Evolutionary conservation across 352 stramenopile genomes (phyloP), one percentile per base, ranked within the genome.

Genomic region (Globisporangium viniferum): DNA sequence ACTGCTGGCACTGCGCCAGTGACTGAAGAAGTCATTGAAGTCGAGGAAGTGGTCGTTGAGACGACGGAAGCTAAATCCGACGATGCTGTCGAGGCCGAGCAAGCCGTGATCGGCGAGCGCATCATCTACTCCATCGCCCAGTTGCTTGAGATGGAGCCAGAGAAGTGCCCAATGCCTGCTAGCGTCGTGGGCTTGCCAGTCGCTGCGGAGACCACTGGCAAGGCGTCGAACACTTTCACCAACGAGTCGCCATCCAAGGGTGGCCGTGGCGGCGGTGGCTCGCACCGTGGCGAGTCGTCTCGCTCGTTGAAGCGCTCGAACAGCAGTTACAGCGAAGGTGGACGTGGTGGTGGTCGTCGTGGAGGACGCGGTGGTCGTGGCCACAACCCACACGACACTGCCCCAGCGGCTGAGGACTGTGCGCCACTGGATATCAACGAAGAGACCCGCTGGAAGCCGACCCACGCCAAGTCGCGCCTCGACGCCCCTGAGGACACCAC

Each of bases 401-500:
- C 80, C 0, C 84, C 84, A 31, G 64, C 82, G 36, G 69, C 90
- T 9, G 77, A 89, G 59, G 81, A 92, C 54, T 88, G 84, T 31
- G 76, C 69, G n/a, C 86, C 86, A 27, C 70, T 94, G 6, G 73
- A 81, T 18, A 91, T 91, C 65, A 94, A 94, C 66, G 86, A 94
- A 60, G 84, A 89, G 73, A 94, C 86, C 7, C 86, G 86, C 1
- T 94, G 86, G 86, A 94, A 94, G 68, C 86, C 86, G n/a, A 74
- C 79, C 22, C 79, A 89, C 58, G 66, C 77, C 35, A 91, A 91
- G 66, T 88, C 79, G 24, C 74, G 74, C 59, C 66, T 89, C 20
- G 81, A 89, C 35, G 75, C 80, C 0, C 68, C 75, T 0, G 72
- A 78, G 7, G 75, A 84, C 70, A 76, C 71, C 33, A 77, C 76